A percentile compares a stretch with the other conserved stretches of the same genome.
phyloP scores from a whole-genome alignment of 139 green algal species.

The Closterium sp. region DNA sequence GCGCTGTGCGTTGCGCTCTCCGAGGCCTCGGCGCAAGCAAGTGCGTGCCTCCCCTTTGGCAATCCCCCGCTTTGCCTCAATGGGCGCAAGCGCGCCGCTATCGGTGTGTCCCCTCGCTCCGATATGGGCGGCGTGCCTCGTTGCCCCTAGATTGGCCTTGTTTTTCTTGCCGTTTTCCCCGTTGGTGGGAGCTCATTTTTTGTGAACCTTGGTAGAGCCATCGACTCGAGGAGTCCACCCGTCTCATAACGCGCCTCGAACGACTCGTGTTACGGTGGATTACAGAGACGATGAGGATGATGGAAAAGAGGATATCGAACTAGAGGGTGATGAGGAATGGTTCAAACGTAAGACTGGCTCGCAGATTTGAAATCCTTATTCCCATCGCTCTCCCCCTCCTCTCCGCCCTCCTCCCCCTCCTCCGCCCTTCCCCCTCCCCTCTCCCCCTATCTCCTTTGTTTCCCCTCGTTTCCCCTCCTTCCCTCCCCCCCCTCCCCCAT shows the following conservation, averaged over 20 bases:
- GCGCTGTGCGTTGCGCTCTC: background rate
- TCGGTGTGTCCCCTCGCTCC: background rate
- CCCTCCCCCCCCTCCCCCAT: background rate
- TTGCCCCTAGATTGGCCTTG: background rate
- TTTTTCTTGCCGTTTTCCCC: background rate
- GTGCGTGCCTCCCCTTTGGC: background rate
- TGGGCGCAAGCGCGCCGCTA: background rate
- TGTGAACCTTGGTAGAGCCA: background rate
- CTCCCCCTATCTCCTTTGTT: too few relatives aligned
- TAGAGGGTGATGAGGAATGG: background rate
- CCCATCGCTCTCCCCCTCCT: too few relatives aligned
- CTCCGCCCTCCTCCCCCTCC: background rate
- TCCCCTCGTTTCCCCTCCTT: too few relatives aligned
- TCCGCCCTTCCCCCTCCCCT: background rate
- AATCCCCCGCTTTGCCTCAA: background rate
- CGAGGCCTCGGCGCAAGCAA: background rate
- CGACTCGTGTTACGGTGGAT: background rate
- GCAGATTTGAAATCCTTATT: background rate
- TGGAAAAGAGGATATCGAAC: background rate
- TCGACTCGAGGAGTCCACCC: background rate
- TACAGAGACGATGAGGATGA: background rate
- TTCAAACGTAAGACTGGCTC: too few relatives aligned
- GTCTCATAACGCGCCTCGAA: background rate
- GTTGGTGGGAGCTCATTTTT: background rate
- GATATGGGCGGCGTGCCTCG: background rate